Evolutionary conservation across 257 asterid species (phyloP), one percentile per base, ranked within the genome.

Genomic region (Craterostigma plantagineum): DNA sequence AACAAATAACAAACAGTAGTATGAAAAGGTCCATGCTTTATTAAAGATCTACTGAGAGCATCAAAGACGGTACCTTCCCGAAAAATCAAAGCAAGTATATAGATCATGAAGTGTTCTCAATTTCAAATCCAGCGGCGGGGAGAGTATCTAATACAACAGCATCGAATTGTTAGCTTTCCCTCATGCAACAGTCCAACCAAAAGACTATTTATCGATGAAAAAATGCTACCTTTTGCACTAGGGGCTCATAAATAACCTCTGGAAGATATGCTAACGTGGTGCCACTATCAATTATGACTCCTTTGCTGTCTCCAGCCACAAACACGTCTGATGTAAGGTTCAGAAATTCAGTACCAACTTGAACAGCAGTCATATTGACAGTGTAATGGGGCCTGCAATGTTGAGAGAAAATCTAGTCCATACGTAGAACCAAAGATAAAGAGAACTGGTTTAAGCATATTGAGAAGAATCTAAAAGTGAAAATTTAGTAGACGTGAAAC

Each of bases 241-340:
- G 68, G 48, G 84, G 77, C 15, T 62, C 61, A 66, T 90, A 90
- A 48, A 90, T 77, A 34, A 55, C 66, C 65, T 79, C 79, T 9
- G 98, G 98, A 44, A 90, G 72, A 75, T 90, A 90, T 50, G 95
- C 98, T 71, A 90, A 55, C 4, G 98, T 90, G 62, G 98, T 90
- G 50, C 98, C 98, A 67, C 95, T 90, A 45, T 90, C 98, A 63
- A 90, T 90, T 61, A 90, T 72, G 45, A 83, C 92, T 47, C 95
- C 95, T 52, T 59, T 64, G 53, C 67, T 74, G 68, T 65, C 84
- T 56, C 79, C 91, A 48, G 48, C 56, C 54, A 35, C 42, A 60
- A 66, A 73, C 46, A 66, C 33, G 50, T 74, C 92, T 55, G 69
- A 30, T 45, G 98, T 61, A 60, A 83, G 71, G 62, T 68, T 77